Evolutionary conservation across 164 flowering plant genomes (phyloP), one percentile per base, ranked within the genome.

Genomic region (Taxillus chinensis): DNA sequence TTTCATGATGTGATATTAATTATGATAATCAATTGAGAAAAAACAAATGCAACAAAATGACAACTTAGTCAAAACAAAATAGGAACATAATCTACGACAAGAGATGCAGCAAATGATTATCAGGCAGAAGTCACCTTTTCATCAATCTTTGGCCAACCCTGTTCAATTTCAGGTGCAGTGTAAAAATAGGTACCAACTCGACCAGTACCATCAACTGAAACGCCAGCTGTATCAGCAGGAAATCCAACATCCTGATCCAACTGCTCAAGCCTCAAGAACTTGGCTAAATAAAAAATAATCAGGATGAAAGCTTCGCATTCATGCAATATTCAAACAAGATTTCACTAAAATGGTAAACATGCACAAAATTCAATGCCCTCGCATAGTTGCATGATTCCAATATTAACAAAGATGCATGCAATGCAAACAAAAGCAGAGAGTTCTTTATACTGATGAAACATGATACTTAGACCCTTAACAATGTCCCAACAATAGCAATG

Each of bases 161-260:
- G 98, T 83, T 90, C 98, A 79, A 93, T 86, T 78, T 93, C 98
- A 45, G 98, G 98, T 38, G 98, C 98, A 64, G 98, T 88, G 67
- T 93, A 93, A 71, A 93, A 90, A 62, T 88, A 86, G 49, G 98
- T 93, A 57, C 98, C 98, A 68, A 90, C 81, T 83, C 83, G 89
- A 74, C 98, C 98, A 60, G 98, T 93, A 60, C 98, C 88, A 73
- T 93, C 98, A 63, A 75, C 45, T 54, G 96, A 86, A 68, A 82
- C 76, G 67, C 90, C 97, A 68, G 74, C 60, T 54, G 84, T 65
- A 68, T 88, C 96, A 10, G 77, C 50, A 46, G 90, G 80, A 57
- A 78, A 66, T 39, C 68, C 68, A 39, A 73, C 72, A 55, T 93
- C 98, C 61, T 84, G 96, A 58, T 93, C 98, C 74, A 90, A 62